A percentile compares a stretch with the other conserved stretches of the same genome.
Conservation (phyloP, 208 protist genomes). For the Crithidia sp. region DNA sequence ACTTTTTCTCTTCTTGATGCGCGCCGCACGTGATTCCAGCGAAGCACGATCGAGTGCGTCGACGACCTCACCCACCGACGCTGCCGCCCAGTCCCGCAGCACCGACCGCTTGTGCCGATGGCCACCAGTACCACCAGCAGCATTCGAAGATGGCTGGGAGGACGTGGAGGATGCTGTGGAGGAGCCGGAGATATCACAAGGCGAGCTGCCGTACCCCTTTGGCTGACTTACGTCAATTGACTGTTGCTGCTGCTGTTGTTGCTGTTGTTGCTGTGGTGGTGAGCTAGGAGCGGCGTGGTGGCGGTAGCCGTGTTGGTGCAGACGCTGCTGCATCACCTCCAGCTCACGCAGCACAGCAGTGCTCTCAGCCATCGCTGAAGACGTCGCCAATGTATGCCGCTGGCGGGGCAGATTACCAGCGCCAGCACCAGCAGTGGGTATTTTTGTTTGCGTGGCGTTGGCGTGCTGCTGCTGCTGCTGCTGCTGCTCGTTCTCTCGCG, state of each 20-base stretch:
- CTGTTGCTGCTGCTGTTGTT: conserved; percentile 1
- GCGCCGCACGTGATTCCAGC: too few species aligned
- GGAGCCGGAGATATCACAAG: conserved; percentile 20
- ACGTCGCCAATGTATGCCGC: not conserved
- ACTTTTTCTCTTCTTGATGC: too few species aligned
- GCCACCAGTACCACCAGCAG: not conserved
- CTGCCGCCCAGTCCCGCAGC: conserved; percentile 7
- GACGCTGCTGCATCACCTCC: conserved; percentile 17
- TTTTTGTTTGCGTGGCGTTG: too few species aligned
- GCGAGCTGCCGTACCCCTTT: conserved; percentile 17
- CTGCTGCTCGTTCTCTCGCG: not conserved
- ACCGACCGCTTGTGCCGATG: not conserved
- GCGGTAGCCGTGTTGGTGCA: conserved; percentile 2
- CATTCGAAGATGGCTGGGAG: not conserved
- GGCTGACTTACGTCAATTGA: not conserved
- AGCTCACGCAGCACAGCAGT: conserved; percentile 28
- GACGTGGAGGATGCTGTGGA: conserved; percentile 12
- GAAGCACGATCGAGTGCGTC: conserved; percentile 16
- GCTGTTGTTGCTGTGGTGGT: not conserved
- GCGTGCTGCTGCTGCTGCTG: too few species aligned
- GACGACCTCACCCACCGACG: conserved; percentile 27
- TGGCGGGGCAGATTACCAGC: too few species aligned
- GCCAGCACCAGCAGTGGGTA: too few species aligned
- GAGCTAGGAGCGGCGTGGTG: not conserved
- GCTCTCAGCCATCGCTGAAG: conserved; percentile 21